Evolutionary conservation across 2,329 filamentous ascomycete species (phyloP).

Genomic region (Pestalotiopsis fici): DNA sequence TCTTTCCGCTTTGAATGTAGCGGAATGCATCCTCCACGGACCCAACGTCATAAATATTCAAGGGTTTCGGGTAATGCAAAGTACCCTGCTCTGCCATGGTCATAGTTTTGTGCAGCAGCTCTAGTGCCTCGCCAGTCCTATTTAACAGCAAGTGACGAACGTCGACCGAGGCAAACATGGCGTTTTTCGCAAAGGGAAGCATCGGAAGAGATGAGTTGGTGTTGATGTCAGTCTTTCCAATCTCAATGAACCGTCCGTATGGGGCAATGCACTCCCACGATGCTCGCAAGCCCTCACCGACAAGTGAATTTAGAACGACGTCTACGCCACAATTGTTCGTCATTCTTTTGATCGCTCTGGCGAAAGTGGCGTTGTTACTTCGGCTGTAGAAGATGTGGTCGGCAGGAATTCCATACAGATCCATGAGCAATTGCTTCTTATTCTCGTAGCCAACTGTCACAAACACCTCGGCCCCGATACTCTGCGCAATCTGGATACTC

Average conservation of each 20-base stretch:
- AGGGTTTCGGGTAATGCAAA: constrained; percentile 31
- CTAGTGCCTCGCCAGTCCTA: constrained; percentile 23
- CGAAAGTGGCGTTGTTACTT: constrained; percentile 15
- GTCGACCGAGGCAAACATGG: constrained; percentile 46
- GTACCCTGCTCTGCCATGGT: constrained; percentile 19
- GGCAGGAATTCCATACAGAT: constrained; percentile 1
- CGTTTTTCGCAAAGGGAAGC: constrained; percentile 46
- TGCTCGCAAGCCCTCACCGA: constrained; percentile 25
- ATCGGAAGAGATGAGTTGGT: constrained; percentile 43
- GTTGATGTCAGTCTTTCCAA: constrained; percentile 23
- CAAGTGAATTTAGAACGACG: constrained; percentile 24
- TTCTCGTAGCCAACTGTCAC: constrained; percentile 3
- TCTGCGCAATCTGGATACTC: constrained; percentile 5
- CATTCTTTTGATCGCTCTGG: neutral
- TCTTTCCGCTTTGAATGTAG: constrained; percentile 40
- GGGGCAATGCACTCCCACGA: constrained; percentile 29
- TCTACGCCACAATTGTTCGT: constrained; percentile 9
- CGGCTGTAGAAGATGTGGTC: constrained; percentile 9
- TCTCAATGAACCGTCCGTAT: constrained; percentile 30
- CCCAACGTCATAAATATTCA: constrained; percentile 29
- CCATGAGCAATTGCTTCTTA: constrained; percentile 1
- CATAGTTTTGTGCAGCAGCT: constrained; percentile 23
- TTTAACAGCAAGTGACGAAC: constrained; percentile 36
- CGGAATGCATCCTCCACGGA: constrained; percentile 41
- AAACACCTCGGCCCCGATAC: constrained; percentile 7